Percentiles rank a stretch among this genome's conserved stretches.
These are phyloP conservation scores for Capronia americana DNA, from an alignment of 2,329 filamentous ascomycete genomes.

Conservation along the genomic window DNA sequence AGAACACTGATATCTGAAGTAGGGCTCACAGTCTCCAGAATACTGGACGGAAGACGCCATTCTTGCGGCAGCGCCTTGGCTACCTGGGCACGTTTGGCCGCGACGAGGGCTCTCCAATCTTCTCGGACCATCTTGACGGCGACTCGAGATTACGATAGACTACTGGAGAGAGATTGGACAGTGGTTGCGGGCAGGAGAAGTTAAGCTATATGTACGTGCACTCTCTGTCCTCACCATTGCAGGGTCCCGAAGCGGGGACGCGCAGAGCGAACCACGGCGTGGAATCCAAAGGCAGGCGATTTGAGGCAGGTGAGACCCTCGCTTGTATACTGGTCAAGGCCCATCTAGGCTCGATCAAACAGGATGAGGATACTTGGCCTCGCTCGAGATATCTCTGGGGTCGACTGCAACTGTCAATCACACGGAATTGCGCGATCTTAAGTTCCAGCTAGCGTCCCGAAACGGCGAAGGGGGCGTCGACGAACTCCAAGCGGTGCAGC, in stretches of 20 bases:
- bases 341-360: background rate
- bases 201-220: background rate
- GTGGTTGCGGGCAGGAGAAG: background rate
- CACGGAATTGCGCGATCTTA: constrained; percentile 23
- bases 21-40: constrained; percentile 21
- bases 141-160: background rate
- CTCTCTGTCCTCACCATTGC: background rate
- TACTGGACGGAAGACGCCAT: constrained; percentile 40
- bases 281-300: background rate
- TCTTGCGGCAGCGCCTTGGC: constrained; percentile 37
- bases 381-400: background rate
- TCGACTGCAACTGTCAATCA: constrained; percentile 17
- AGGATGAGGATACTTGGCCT: background rate
- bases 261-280: background rate
- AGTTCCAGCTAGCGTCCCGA: constrained; percentile 4
- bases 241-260: background rate
- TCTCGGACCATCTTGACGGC: constrained; percentile 16
- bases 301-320: constrained; percentile 6
- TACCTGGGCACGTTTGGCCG: constrained; percentile 27
- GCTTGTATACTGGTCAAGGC: background rate
- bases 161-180: background rate
- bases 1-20: constrained; percentile 27
- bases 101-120: constrained; percentile 30
- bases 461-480: background rate
- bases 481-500: background rate